Percentiles rank a stretch among this genome's conserved stretches.
These are phyloP conservation scores for Nemania sp. DNA, from an alignment of 2,329 filamentous ascomycete species.

Conservation along the genomic window DNA sequence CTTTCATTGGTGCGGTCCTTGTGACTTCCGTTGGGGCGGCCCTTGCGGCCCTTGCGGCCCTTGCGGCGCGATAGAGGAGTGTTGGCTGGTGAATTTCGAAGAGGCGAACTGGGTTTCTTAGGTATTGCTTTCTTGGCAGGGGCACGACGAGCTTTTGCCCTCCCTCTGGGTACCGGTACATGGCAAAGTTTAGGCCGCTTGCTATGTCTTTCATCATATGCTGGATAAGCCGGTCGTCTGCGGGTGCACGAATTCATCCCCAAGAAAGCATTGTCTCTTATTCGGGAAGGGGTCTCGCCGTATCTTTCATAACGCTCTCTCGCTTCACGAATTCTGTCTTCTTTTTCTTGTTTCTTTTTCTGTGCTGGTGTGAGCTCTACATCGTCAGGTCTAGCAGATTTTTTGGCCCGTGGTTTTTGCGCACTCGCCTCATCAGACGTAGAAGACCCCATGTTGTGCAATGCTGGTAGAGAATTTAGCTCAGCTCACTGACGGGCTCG, in stretches of 20 bases:
- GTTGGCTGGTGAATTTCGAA: no score
- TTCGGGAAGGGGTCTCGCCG: conserved; percentile 19
- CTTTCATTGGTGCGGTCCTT: no score
- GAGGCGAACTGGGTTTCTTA: conserved; percentile 22
- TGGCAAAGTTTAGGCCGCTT: conserved; percentile 18
- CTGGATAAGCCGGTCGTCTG: conserved; percentile 12
- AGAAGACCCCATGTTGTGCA: background rate
- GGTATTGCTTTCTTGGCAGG: conserved; percentile 14
- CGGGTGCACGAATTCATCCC: conserved; percentile 3
- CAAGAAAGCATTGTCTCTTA: conserved; percentile 8
- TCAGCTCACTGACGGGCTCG: no score
- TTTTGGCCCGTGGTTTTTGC: background rate
- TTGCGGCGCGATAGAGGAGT: no score
- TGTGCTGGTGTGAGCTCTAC: conserved; percentile 7
- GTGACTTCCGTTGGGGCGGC: no score
- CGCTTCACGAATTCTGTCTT: background rate
- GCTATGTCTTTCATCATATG: conserved; percentile 22
- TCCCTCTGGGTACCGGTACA: background rate
- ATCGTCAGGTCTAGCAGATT: background rate
- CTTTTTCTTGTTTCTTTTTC: conserved; percentile 3
- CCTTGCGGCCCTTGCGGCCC: no score
- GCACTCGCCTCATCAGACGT: no score
- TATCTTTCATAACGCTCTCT: conserved; percentile 12
- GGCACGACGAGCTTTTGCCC: conserved; percentile 4
- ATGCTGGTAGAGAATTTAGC: no score